Evolutionary conservation across 148 eudicot species (phyloP), one percentile per base, ranked within the genome.

Genomic region (Vaccinium vitisidaea): DNA sequence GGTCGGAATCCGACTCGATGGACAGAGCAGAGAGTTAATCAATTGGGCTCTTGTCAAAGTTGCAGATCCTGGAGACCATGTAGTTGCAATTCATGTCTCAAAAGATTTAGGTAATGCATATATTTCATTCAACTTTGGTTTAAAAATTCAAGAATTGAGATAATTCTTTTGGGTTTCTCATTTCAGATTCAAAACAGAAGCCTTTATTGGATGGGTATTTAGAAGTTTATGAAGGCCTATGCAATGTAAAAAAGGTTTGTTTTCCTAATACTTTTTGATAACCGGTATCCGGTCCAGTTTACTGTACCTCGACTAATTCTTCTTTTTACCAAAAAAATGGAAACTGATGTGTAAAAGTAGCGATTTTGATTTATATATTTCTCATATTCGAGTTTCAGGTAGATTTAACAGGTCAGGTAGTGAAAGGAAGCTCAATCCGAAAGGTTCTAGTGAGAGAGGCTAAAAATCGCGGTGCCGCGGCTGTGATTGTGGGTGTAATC

Each of bases 31-130:
- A 88, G 96, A 97, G 92, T 84, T 97, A 36, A 88, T 97, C 56
- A 86, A 88, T 73, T 97, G 98, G 98, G 95, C 98, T 46, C 69
- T 97, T 83, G 91, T 92, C 19, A 97, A 94, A 91, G 98, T 95
- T 73, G 98, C 98, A 82, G 83, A 88, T 79, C 87, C 95, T 10
- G 95, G 92, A n/a, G 99, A 97, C 89, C 87, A 84, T 80, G 93
- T 97, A 4, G 65, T 93, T 85, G 95, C 95, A 77, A 19, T 97
- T 90, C 95, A 97, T 94, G 96, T 95, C 86, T 89, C 84, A 76
- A 82, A 90, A 88, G 86, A 90, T 87, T 87, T 88, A 27, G 98
- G 98, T 95, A 88, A 25, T 55, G 8, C 11, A 27, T 4, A 58
- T 39, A 18, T 6, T 23, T 53, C 2, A 14, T 19, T 21, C 3